Evolutionary conservation across 306 rosid genomes (phyloP), one percentile per base, ranked within the genome.

Genomic region (Pachyrhizus erosus): DNA sequence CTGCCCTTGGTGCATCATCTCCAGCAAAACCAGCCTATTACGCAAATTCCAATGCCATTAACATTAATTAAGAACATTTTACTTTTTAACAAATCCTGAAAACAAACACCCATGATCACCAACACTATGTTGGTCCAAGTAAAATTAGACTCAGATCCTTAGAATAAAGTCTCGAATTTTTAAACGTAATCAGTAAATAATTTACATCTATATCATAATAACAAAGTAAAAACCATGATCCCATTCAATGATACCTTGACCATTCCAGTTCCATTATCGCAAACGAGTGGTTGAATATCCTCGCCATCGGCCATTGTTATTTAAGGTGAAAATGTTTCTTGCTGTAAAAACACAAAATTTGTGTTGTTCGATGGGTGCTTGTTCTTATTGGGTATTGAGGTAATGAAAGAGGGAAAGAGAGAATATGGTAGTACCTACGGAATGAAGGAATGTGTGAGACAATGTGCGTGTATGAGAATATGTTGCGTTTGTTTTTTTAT

Each of bases 1-100:
- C 99, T 23, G 97, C 99, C 86, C 99, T 87, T 3, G 99, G 99
- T 34, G 99, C 99, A 89, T 96, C 98, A 54, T 96, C 99, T 45
- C 97, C 99, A 0, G 99, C 98, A 85, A 96, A 96, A 75, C 99
- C 98, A 85, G 99, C 98, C 98, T 94, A 76, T 5, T 20, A 33
- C 15, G 31, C 77, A 72, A 3, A 72, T 48, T 29, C 3, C 15
- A 5, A 70, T 9, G 12, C 40, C 54, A 69, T 39, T 5, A 15
- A 61, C 68, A 39, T 33, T 6, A 66, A 31, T 17, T 0, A 15
- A 64, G 5, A 29, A 64, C 3, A 64, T 0, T 12, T 1, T 3
- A 61, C 18, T 0, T 5, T 14, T 12, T 20, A 17, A 37, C 42
- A 66, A 45, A 82, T 52, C 61, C 55, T 26, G 3, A 42, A 42